Evolutionary conservation across 768 basidiomycete species (phyloP).

Genomic region (Tremella yokohamensis): DNA sequence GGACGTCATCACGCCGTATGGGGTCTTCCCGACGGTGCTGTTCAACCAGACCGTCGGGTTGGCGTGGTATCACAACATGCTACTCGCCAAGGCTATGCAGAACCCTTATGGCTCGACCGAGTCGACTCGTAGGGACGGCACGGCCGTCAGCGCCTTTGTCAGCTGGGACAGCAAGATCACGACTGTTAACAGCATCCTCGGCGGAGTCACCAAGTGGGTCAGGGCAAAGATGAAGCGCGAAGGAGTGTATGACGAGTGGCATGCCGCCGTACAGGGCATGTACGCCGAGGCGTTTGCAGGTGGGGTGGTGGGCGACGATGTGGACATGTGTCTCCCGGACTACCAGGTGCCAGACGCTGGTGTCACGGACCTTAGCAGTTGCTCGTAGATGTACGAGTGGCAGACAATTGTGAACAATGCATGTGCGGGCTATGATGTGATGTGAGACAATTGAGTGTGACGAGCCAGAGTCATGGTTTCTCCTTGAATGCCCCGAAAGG

Average conservation of each 20-base stretch:
- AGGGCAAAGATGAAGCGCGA: slow-evolving; percentile 5
- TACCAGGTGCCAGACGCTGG: slow-evolving; percentile 54
- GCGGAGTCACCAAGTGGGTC: background rate
- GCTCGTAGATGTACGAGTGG: too few species aligned
- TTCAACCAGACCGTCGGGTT: slow-evolving; percentile 3
- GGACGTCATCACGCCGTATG: slow-evolving; percentile 6
- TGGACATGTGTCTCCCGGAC: slow-evolving; percentile 5
- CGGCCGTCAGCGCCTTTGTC: slow-evolving; percentile 1
- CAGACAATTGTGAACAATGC: too few species aligned
- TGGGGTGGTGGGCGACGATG: background rate
- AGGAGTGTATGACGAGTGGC: background rate
- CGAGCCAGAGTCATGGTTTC: too few species aligned
- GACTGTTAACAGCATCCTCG: background rate
- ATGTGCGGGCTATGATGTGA: too few species aligned
- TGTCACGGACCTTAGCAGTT: background rate
- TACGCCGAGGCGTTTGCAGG: background rate
- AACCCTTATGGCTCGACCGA: slow-evolving; percentile 4
- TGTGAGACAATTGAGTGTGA: too few species aligned
- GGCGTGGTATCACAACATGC: slow-evolving; percentile 7
- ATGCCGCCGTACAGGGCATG: background rate
- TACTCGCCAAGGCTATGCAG: slow-evolving; percentile 5
- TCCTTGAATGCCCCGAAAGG: too few species aligned
- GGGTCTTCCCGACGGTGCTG: slow-evolving; percentile 2
- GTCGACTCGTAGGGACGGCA: slow-evolving; percentile 4
- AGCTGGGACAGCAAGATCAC: slow-evolving; percentile 2